These are phyloP conservation scores for Moniliella sp. DNA, from an alignment of 1,284 basidiomycete genomes.

Conservation along the genomic window DNA sequence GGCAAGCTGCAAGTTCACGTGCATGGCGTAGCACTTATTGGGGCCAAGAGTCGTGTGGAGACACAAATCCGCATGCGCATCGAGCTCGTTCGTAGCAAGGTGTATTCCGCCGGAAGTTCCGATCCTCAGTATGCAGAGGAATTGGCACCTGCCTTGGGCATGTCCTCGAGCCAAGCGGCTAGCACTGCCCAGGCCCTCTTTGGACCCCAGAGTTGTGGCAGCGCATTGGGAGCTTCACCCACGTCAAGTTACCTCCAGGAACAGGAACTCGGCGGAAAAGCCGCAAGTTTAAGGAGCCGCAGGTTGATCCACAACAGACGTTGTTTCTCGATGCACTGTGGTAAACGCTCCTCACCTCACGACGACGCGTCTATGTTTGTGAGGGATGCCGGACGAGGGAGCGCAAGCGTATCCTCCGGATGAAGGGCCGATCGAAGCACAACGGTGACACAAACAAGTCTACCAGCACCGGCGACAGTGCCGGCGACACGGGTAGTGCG, in stretches of 20 bases:
- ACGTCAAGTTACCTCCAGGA: constrained; percentile 30
- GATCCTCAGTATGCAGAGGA: no score
- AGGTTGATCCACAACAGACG: constrained; percentile 25
- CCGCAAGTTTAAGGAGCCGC: constrained; percentile 45
- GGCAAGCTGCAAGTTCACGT: constrained; percentile 39
- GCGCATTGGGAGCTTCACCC: constrained; percentile 25
- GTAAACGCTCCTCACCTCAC: constrained; percentile 47
- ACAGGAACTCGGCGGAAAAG: constrained; percentile 39
- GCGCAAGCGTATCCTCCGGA: constrained; percentile 25
- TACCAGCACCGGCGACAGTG: constrained; percentile 2
- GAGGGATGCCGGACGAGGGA: constrained; percentile 46
- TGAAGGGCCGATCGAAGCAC: constrained; percentile 16
- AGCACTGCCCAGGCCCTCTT: no score
- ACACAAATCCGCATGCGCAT: constrained; percentile 41
- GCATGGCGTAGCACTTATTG: constrained; percentile 57
- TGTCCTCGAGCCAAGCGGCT: no score
- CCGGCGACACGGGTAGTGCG: no score
- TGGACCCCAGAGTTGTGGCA: no score
- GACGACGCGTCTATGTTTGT: constrained; percentile 55
- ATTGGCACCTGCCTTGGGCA: no score
- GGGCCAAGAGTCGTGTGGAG: constrained; percentile 83
- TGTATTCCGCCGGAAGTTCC: no score
- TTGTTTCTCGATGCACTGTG: constrained; percentile 29
- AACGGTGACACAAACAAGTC: constrained; percentile 1
- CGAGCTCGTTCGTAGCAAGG: constrained; percentile 22